Evolutionary conservation across 805 yeast genomes (phyloP), one percentile per base, ranked within the genome.

Genomic region (Cyberlindnera xishuangbannaensis): DNA sequence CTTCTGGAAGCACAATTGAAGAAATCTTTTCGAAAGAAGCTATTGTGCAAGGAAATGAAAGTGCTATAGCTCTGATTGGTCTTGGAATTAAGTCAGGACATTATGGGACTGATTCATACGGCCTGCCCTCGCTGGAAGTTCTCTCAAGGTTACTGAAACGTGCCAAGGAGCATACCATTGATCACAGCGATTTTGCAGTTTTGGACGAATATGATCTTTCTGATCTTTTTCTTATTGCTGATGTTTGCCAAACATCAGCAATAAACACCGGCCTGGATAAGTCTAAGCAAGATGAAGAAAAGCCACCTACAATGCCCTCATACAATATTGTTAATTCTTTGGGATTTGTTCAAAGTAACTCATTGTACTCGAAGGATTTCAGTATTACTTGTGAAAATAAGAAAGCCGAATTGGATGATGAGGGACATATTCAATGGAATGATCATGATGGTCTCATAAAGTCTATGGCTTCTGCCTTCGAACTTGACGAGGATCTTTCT

Each of bases 401-500:
- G 7, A 15, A 13, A n/a, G 8, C 26, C 14, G 15, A 7, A 11
- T 24, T 24, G 9, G 26, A 10, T 10, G 26, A 24, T 13, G 7
- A 10, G 13, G 15, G 7, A 15, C 15, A n/a, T n/a, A 13, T 24
- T 13, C 8, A 24, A 9, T 20, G 23, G 23, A 9, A 9, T 12
- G 14, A 24, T 7, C 7, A 16, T 8, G 23, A 26, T 9, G 31
- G 26, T 15, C 20, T 18, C 27, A 18, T 21, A 18, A 8, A 19
- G 21, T 21, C 25, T 6, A 20, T 30, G 6, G 19, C 5, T 27
- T 36, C 40, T 7, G 48, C 48, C 5, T 44, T 46, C 15, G 43
- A 30, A 8, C 26, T 45, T 15, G 47, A 50, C 27, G 50, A 43
- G 6, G 35, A 47, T 18, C 14, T 24, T 8, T 24, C 26, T 12